These are phyloP conservation scores for Erodium trifolium DNA, from an alignment of 441 rosid species.

Conservation along the genomic window DNA sequence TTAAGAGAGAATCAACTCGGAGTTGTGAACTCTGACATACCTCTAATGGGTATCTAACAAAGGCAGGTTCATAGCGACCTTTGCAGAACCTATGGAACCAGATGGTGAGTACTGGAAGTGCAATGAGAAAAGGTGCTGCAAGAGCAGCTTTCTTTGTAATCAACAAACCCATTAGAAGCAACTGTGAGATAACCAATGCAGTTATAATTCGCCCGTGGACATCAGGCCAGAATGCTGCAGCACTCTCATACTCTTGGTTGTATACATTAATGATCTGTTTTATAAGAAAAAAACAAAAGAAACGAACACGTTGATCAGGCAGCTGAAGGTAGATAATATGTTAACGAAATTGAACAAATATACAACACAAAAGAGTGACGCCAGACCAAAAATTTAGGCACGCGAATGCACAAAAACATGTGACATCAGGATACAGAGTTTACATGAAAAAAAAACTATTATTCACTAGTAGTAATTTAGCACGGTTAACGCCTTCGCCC, in stretches of 20 bases:
- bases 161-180: slow-evolving; percentile 69
- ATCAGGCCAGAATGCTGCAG: slow-evolving; percentile 87
- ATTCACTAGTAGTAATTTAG: no score
- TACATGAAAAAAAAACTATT: no score
- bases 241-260: slow-evolving; percentile 86
- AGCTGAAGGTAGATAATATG: not conserved
- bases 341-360: no score
- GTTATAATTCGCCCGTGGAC: slow-evolving; percentile 71
- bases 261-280: slow-evolving; percentile 88
- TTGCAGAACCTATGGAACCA: slow-evolving; percentile 63
- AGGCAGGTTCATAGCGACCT: slow-evolving; percentile 62
- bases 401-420: no score
- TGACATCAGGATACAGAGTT: no score
- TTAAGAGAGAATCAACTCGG: not conserved
- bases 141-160: slow-evolving; percentile 55
- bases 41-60: slow-evolving; percentile 63
- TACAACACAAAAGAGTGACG: no score
- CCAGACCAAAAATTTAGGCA: no score
- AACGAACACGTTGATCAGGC: not conserved
- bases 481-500: no score
- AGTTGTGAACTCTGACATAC: slow-evolving; percentile 24
- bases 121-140: slow-evolving; percentile 70
- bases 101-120: slow-evolving; percentile 64
- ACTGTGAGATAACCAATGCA: slow-evolving; percentile 69
- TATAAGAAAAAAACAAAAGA: slow-evolving; percentile 6